Evolutionary conservation across 2,329 filamentous ascomycete genomes (phyloP).

Genomic region (Colletotrichum costaricense): DNA sequence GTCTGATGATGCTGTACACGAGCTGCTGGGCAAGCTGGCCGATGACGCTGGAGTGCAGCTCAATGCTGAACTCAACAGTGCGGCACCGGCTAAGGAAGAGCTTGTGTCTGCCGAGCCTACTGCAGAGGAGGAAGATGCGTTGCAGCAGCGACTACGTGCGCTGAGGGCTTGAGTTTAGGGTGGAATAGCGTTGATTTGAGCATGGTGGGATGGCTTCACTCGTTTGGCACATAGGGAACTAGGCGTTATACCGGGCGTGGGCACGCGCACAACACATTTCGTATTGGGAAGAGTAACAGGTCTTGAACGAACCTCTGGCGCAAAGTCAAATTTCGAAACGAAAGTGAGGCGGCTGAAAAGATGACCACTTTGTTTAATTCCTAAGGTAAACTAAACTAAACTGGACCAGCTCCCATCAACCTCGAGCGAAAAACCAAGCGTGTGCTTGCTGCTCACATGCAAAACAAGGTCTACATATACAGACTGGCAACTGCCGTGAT

Average conservation of each 20-base stretch:
- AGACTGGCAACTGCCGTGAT: slow-evolving; percentile 90
- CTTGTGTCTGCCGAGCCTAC: slow-evolving; percentile 74
- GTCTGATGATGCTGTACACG: slow-evolving; percentile 86
- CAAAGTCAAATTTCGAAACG: background rate
- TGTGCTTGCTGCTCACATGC: background rate
- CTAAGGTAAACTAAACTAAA: background rate
- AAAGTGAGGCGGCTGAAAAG: background rate
- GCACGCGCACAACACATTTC: slow-evolving; percentile 5
- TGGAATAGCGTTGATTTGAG: background rate
- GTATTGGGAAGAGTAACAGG: background rate
- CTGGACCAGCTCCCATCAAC: background rate
- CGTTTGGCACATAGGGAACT: slow-evolving; percentile 4
- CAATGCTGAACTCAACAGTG: slow-evolving; percentile 75
- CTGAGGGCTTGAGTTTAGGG: slow-evolving; percentile 57
- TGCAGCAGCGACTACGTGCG: slow-evolving; percentile 71
- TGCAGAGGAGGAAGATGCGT: slow-evolving; percentile 81
- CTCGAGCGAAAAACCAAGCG: background rate
- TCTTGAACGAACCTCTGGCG: background rate
- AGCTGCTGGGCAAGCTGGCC: slow-evolving; percentile 85
- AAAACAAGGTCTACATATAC: slow-evolving; percentile 74
- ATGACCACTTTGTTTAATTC: background rate
- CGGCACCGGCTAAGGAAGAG: slow-evolving; percentile 67
- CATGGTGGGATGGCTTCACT: slow-evolving; percentile 13
- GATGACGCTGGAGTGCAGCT: slow-evolving; percentile 90
- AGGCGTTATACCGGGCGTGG: slow-evolving; percentile 17